A percentile compares a stretch with the other conserved stretches of the same genome.
phyloP scores from a whole-genome alignment of 345 rosid species.

The Acer yangbiense region DNA sequence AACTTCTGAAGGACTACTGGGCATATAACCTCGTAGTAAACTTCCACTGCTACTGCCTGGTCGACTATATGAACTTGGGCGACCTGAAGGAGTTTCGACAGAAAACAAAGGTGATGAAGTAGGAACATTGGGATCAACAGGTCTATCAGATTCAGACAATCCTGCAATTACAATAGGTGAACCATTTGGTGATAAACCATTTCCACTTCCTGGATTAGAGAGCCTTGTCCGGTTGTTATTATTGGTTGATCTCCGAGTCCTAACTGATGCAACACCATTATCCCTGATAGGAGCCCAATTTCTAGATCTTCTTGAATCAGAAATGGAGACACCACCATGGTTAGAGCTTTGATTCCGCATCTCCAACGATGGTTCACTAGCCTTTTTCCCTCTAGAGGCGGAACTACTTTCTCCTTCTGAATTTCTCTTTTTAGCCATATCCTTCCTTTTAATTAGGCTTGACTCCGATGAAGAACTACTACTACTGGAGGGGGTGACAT shows the following conservation, averaged over 20 bases:
- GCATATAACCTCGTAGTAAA: constrained; percentile 41
- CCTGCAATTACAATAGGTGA: constrained; percentile 38
- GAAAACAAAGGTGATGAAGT: constrained; percentile 34
- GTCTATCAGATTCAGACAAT: constrained; percentile 44
- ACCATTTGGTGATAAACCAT: constrained; percentile 35
- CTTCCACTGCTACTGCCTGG: constrained; percentile 42
- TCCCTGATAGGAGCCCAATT: constrained; percentile 47
- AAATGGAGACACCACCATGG: constrained; percentile 52
- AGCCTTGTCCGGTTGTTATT: constrained; percentile 44
- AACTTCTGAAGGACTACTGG: constrained; percentile 62
- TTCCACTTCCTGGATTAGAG: constrained; percentile 46
- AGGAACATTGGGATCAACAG: constrained; percentile 47
- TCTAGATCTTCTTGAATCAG: constrained; percentile 63
- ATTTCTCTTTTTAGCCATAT: constrained; percentile 45
- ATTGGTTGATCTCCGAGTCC: constrained; percentile 52
- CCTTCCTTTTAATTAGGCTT: constrained; percentile 44
- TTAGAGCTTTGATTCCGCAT: constrained; percentile 39
- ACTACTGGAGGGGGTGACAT: constrained; percentile 46
- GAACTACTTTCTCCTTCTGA: constrained; percentile 72
- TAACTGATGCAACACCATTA: constrained; percentile 40
- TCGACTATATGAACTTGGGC: constrained; percentile 28
- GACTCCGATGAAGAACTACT: constrained; percentile 56
- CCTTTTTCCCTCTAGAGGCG: constrained; percentile 57
- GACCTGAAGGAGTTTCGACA: constrained; percentile 32
- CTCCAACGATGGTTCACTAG: constrained; percentile 47